Percentiles rank a stretch among this genome's conserved stretches.
Conservation (phyloP, 1,284 basidiomycete genomes). For the Neonothopanus nambi region DNA sequence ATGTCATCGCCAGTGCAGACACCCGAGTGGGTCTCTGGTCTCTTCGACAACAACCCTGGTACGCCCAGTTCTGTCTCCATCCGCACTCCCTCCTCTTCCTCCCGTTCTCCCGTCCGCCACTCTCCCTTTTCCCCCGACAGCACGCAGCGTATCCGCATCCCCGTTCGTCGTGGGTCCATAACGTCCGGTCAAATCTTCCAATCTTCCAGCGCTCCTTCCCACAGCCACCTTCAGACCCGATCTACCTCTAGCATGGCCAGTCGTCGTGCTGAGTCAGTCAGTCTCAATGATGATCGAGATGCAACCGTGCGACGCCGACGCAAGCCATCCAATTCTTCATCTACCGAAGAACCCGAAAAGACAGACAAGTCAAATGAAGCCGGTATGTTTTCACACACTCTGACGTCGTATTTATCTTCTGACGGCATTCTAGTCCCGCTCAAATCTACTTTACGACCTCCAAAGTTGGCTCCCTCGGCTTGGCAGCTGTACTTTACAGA, state of each 20-base stretch:
- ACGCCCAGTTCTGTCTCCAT: constrained; percentile 28
- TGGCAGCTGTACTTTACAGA: constrained; percentile 98
- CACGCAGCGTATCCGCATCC: constrained; percentile 40
- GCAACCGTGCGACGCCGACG: constrained; percentile 65
- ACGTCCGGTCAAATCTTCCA: constrained; percentile 69
- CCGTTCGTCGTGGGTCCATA: constrained; percentile 42
- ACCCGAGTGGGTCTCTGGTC: constrained; percentile 62
- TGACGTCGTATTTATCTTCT: constrained; percentile 19
- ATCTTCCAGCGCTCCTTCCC: constrained; percentile 68
- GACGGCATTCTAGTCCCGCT: constrained; percentile 42
- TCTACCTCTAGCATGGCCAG: constrained; percentile 52
- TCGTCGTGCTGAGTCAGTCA: constrained; percentile 64
- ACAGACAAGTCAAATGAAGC: constrained; percentile 34
- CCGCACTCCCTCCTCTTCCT: constrained; percentile 30
- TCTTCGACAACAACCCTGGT: constrained; percentile 48
- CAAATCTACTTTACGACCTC: constrained; percentile 78
- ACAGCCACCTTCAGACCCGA: constrained; percentile 43
- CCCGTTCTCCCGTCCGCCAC: constrained; percentile 35
- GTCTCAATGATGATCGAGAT: constrained; percentile 62
- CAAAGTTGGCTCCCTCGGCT: constrained; percentile 91
- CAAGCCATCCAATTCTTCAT: constrained; percentile 29
- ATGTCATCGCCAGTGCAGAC: constrained; percentile 48
- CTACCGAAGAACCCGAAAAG: constrained; percentile 25
- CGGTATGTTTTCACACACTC: constrained; percentile 35
- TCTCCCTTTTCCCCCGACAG: constrained; percentile 46